These are phyloP conservation scores for Elymus sibiricus DNA, from an alignment of 176 grass and related monocot species.

Conservation along the genomic window DNA sequence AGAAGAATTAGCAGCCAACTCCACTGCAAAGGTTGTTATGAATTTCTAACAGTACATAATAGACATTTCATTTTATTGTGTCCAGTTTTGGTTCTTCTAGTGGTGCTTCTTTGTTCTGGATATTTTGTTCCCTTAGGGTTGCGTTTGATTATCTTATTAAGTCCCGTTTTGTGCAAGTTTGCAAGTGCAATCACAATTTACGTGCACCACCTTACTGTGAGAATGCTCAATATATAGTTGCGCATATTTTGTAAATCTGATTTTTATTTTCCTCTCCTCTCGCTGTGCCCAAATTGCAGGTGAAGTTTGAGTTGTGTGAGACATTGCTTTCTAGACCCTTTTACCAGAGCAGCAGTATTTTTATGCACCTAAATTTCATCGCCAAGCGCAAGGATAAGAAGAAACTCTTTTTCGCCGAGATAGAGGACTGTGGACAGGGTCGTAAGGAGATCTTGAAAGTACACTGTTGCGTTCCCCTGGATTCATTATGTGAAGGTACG, in stretches of 20 bases:
- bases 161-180: too few relatives aligned
- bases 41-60: neutral
- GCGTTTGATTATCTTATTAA: too few relatives aligned
- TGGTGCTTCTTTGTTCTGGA: too few relatives aligned
- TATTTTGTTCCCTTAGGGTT: too few relatives aligned
- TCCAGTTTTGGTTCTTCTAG: too few relatives aligned
- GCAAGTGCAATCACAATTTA: too few relatives aligned
- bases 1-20: neutral
- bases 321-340: neutral
- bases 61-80: neutral
- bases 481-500: conserved; percentile 1
- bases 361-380: neutral
- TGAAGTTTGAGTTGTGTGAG: neutral
- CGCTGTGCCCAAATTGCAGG: neutral
- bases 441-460: neutral
- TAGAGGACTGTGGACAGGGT: neutral
- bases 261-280: neutral
- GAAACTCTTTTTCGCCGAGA: neutral
- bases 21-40: neutral
- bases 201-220: neutral
- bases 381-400: neutral
- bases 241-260: neutral
- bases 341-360: neutral
- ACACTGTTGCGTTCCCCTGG: neutral
- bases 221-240: neutral